phyloP scores from a whole-genome alignment of 495 filamentous ascomycete genomes.

The Sordaria brevicollis region DNA sequence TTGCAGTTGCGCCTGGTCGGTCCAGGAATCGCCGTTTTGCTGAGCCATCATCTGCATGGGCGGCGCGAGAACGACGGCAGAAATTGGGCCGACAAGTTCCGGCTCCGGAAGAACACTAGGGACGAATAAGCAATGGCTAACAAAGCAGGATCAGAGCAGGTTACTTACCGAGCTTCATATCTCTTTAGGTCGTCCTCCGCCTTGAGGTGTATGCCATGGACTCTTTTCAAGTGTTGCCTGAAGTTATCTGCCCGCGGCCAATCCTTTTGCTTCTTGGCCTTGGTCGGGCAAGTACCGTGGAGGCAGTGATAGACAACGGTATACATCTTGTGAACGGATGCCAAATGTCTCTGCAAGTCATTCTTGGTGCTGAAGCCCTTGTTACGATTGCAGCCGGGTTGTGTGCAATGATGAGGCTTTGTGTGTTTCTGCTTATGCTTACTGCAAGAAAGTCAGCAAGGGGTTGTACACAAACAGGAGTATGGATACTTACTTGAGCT shows the following conservation, averaged over 20 bases:
- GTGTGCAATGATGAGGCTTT: conserved; percentile 60
- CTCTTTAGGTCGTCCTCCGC: conserved; percentile 38
- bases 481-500: conserved; percentile 31
- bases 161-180: conserved; percentile 44
- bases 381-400: conserved; percentile 45
- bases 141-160: background rate
- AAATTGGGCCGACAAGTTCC: background rate
- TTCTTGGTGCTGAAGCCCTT: conserved; percentile 76
- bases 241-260: conserved; percentile 94
- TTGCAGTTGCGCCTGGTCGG: background rate
- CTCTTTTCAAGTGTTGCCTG: conserved; percentile 69
- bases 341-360: conserved; percentile 65
- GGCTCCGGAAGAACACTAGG: background rate
- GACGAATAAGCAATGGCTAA: background rate
- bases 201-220: conserved; percentile 40
- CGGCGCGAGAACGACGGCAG: background rate
- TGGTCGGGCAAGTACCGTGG: conserved; percentile 41
- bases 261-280: conserved; percentile 53
- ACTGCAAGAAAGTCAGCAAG: conserved; percentile 29
- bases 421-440: conserved; percentile 74
- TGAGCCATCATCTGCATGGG: background rate
- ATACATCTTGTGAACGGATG: conserved; percentile 51
- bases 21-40: background rate
- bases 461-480: background rate
- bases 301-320: conserved; percentile 59